Conservation (phyloP, 2,329 filamentous ascomycete species). For the Xylariaceae sp. region DNA sequence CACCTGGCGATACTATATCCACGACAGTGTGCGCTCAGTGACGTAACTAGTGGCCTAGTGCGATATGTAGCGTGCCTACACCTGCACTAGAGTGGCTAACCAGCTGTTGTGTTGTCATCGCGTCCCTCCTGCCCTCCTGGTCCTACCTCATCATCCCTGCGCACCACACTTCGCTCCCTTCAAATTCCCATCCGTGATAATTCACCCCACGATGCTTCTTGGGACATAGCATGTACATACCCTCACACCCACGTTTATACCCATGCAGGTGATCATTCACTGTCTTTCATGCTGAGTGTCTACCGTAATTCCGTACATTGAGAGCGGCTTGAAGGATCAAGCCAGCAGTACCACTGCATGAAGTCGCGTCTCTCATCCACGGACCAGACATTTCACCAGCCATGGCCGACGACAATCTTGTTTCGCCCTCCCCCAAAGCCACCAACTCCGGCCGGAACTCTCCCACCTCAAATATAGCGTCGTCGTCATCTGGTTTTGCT, state of each 20-base stretch:
- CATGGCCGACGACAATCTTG: conserved; percentile 30
- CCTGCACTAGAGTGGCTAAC: not conserved
- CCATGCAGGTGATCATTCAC: not conserved
- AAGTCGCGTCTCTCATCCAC: conserved; percentile 2
- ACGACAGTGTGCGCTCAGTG: not conserved
- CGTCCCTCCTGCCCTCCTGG: not conserved
- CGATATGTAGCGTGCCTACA: no score
- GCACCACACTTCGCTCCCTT: not conserved
- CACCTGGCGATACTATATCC: not conserved
- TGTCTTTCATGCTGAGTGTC: conserved; percentile 3
- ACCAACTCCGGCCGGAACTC: conserved; percentile 15
- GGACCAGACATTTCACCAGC: conserved; percentile 10
- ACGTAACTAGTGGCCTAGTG: not conserved
- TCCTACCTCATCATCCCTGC: not conserved
- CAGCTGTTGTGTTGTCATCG: not conserved
- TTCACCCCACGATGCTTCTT: not conserved
- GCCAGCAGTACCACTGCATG: conserved; percentile 18
- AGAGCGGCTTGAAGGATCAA: not conserved
- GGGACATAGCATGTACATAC: not conserved
- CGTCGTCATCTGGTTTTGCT: conserved; percentile 31
- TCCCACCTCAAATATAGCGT: conserved; percentile 19
- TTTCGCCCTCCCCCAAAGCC: conserved; percentile 23
- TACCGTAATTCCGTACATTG: not conserved
- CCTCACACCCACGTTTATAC: not conserved
- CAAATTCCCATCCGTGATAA: not conserved